Percentiles rank a stretch among this genome's conserved stretches.
Conservation (phyloP, 208 protist genomes). For the Trypanosoma vivax region DNA sequence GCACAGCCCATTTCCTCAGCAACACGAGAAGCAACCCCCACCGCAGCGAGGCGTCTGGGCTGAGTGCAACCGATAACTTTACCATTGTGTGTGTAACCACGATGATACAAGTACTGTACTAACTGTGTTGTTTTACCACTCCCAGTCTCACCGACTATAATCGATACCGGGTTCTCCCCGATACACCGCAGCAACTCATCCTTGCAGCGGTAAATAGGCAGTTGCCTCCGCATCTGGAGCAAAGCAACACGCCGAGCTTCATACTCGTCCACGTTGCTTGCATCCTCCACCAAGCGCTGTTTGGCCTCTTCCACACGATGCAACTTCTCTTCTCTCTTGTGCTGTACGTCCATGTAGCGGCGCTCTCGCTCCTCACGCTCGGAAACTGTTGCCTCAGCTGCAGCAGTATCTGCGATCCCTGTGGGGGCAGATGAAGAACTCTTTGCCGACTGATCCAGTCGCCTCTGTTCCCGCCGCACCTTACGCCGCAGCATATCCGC, state of each 20-base stretch:
- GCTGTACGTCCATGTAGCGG: slow-evolving; percentile 15
- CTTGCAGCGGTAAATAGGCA: slow-evolving; percentile 68
- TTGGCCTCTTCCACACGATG: slow-evolving; percentile 17
- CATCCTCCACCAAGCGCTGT: slow-evolving; percentile 7
- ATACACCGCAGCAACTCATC: slow-evolving; percentile 72
- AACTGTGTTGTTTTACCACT: slow-evolving; percentile 91
- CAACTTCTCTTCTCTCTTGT: slow-evolving; percentile 12
- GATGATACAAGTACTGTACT: slow-evolving; percentile 82
- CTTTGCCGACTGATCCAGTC: slow-evolving; percentile 1
- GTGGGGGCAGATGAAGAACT: neutral
- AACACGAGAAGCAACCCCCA: slow-evolving; percentile 91
- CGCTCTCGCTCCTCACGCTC: slow-evolving; percentile 1
- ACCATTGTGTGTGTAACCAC: slow-evolving; percentile 38
- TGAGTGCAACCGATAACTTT: slow-evolving; percentile 89
- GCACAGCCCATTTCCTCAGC: slow-evolving; percentile 86
- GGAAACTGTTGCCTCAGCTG: neutral
- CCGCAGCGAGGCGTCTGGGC: slow-evolving; percentile 93
- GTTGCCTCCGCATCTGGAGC: slow-evolving; percentile 24
- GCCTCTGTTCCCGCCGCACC: slow-evolving; percentile 3
- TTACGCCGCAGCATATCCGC: slow-evolving; percentile 18
- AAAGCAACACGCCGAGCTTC: slow-evolving; percentile 26
- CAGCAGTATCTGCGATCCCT: neutral
- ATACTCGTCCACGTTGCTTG: slow-evolving; percentile 15
- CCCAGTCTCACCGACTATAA: slow-evolving; percentile 87
- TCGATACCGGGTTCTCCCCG: slow-evolving; percentile 68